Evolutionary conservation across 208 protist genomes (phyloP).

Genomic region (Trypanosoma avium): DNA sequence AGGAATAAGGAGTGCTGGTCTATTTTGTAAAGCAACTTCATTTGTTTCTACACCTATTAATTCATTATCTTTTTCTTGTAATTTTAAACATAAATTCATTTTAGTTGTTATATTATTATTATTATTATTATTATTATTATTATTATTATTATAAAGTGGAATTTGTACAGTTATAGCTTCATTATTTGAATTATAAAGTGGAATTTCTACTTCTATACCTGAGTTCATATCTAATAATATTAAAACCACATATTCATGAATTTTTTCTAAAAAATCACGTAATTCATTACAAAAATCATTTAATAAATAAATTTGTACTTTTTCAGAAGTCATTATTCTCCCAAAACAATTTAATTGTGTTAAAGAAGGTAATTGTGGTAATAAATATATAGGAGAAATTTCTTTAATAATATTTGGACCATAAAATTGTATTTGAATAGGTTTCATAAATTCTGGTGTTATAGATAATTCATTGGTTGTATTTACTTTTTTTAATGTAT

Average conservation of each 20-base stretch:
- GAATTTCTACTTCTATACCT: neutral
- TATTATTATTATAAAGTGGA: neutral
- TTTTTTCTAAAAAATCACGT: neutral
- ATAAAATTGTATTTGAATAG: slow-evolving; percentile 10
- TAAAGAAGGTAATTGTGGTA: slow-evolving; percentile 18
- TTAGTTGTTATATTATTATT: neutral
- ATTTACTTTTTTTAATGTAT: neutral
- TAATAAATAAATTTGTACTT: slow-evolving; percentile 1
- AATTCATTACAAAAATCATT: neutral
- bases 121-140: neutral
- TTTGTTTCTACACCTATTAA: slow-evolving; percentile 1
- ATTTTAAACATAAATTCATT: slow-evolving; percentile 3
- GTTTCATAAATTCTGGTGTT: neutral
- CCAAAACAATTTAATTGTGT: neutral
- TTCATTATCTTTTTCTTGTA: slow-evolving; percentile 11
- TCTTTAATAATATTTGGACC: slow-evolving; percentile 26
- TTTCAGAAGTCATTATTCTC: neutral
- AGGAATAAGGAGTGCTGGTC: slow-evolving; percentile 20
- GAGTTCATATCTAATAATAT: neutral
- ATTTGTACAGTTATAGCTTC: too few relatives aligned
- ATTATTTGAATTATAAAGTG: neutral
- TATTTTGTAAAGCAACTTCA: neutral
- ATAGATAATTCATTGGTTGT: slow-evolving; percentile 4
- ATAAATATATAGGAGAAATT: slow-evolving; percentile 21
- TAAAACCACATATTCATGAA: neutral